Conservation (phyloP, 2,329 filamentous ascomycete species). For the Claviceps fusiformis region DNA sequence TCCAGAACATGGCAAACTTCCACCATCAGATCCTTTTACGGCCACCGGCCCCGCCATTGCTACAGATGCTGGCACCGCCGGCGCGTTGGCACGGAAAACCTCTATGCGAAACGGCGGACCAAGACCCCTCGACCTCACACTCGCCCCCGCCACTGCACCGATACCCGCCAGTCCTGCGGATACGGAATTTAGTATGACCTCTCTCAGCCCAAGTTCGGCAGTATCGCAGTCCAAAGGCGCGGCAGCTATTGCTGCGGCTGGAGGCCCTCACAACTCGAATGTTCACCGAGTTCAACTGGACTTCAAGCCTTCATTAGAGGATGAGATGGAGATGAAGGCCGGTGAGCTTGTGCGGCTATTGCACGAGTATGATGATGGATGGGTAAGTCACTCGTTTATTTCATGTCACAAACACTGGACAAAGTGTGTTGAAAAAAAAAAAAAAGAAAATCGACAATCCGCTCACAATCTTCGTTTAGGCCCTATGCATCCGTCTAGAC, state of each 20-base stretch:
- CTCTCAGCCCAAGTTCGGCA: constrained; percentile 33
- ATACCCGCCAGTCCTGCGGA: constrained; percentile 45
- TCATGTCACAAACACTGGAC: background rate
- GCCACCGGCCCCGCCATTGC: constrained; percentile 25
- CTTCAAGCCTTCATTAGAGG: constrained; percentile 83
- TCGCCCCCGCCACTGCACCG: constrained; percentile 20
- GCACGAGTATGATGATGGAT: constrained; percentile 96
- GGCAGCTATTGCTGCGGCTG: constrained; percentile 48
- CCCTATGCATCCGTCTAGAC: constrained; percentile 82
- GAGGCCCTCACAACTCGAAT: constrained; percentile 43
- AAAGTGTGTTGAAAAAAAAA: constrained; percentile 9
- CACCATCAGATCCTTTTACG: constrained; percentile 17
- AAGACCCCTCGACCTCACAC: constrained; percentile 40
- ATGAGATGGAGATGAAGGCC: constrained; percentile 70
- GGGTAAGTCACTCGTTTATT: constrained; percentile 48
- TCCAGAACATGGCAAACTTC: constrained; percentile 15
- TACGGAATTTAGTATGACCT: constrained; percentile 48
- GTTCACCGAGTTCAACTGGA: constrained; percentile 92
- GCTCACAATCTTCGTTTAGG: constrained; percentile 24
- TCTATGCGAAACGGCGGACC: constrained; percentile 42
- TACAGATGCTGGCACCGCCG: constrained; percentile 14
- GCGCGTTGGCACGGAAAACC: constrained; percentile 34
- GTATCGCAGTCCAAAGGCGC: constrained; percentile 27
- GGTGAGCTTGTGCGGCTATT: constrained; percentile 80
- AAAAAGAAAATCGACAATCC: no score